These are phyloP conservation scores for Agrocybe praecox DNA, from an alignment of 768 basidiomycete species.

Conservation along the genomic window DNA sequence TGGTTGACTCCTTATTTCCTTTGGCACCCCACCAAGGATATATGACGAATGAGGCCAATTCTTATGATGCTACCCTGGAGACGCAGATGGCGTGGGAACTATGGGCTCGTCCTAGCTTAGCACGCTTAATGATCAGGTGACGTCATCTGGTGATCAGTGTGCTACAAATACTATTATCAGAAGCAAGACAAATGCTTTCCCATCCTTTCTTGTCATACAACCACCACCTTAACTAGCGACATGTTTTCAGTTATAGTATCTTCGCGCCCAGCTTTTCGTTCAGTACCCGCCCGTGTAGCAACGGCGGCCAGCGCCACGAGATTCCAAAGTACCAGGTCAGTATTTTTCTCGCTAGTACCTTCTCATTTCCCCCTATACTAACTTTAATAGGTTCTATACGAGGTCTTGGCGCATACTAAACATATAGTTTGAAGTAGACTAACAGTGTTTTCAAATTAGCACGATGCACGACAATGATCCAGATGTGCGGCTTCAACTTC, in stretches of 20 bases:
- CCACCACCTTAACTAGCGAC: neutral
- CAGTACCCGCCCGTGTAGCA: neutral
- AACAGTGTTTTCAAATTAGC: slow-evolving; percentile 24
- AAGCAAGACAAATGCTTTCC: slow-evolving; percentile 6
- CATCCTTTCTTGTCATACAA: neutral
- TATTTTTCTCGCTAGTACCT: neutral
- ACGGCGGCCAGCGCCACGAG: slow-evolving; percentile 7
- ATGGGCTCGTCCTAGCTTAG: slow-evolving; percentile 3
- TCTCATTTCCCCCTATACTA: neutral
- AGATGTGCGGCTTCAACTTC: slow-evolving; percentile 33
- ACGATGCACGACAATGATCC: slow-evolving; percentile 65
- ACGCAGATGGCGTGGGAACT: slow-evolving; percentile 7
- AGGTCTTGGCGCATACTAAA: slow-evolving; percentile 8
- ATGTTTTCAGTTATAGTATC: slow-evolving; percentile 21
- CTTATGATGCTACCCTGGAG: neutral
- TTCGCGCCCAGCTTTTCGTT: slow-evolving; percentile 14
- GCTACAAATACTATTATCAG: neutral
- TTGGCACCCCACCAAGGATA: too few species aligned
- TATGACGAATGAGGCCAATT: neutral
- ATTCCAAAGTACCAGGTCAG: slow-evolving; percentile 27
- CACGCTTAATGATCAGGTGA: slow-evolving; percentile 3
- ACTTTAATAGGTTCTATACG: slow-evolving; percentile 7
- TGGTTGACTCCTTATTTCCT: too few species aligned
- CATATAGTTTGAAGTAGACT: slow-evolving; percentile 2
- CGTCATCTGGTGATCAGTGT: slow-evolving; percentile 4